phyloP scores from a whole-genome alignment of 768 basidiomycete genomes.

The Russula sp. region DNA sequence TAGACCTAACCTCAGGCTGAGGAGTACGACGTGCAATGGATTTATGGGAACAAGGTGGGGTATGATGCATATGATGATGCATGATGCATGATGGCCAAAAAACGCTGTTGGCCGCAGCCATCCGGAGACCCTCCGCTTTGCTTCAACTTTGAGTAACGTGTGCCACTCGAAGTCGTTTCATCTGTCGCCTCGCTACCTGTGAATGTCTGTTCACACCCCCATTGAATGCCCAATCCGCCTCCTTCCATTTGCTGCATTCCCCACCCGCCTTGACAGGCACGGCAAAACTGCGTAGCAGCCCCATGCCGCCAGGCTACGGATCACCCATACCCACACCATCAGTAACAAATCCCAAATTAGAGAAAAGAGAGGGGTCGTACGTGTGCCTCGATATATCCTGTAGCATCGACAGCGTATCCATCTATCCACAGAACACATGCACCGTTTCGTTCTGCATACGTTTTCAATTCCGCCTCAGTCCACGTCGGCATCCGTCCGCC shows the following conservation, averaged over 20 bases:
- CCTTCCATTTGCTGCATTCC: constrained; percentile 34
- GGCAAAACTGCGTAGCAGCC: constrained; percentile 52
- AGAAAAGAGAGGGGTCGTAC: constrained; percentile 43
- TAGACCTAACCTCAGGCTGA: no score
- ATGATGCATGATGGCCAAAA: no score
- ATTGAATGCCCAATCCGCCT: constrained; percentile 63
- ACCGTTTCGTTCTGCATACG: constrained; percentile 40
- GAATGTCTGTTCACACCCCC: constrained; percentile 75
- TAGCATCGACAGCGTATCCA: constrained; percentile 60
- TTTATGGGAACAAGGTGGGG: no score
- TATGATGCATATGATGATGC: no score
- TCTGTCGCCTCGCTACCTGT: constrained; percentile 47
- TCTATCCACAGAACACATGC: constrained; percentile 56
- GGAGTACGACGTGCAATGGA: no score
- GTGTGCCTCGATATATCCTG: constrained; percentile 63
- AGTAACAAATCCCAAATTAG: not conserved
- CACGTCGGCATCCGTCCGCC: constrained; percentile 39
- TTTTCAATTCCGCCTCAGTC: constrained; percentile 40
- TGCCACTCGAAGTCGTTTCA: constrained; percentile 53
- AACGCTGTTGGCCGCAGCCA: no score
- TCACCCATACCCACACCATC: constrained; percentile 7
- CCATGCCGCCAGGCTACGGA: constrained; percentile 59
- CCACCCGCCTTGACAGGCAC: constrained; percentile 30
- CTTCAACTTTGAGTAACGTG: constrained; percentile 24
- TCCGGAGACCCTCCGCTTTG: no score